A percentile compares a stretch with the other conserved stretches of the same genome.
phyloP scores from a whole-genome alignment of 139 green algal genomes.

The Closterium sp. region DNA sequence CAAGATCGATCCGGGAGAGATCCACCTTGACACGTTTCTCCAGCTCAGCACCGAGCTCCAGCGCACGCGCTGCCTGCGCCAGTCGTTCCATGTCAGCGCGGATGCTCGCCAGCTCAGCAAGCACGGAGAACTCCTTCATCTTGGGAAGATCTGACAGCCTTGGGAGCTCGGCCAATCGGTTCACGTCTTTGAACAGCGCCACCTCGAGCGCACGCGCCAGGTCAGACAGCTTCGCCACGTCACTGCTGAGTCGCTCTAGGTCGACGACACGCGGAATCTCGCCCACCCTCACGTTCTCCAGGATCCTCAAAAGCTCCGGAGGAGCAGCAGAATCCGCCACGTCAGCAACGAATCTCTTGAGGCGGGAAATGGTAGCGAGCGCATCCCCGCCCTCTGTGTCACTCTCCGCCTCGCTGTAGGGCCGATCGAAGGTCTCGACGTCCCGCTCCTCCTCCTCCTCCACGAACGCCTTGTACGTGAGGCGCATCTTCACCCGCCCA shows the following conservation, averaged over 20 bases:
- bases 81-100: neutral
- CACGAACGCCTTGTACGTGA: constrained; percentile 50
- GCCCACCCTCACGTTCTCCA: neutral
- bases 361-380: neutral
- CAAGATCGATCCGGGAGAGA: neutral
- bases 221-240: neutral
- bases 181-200: neutral
- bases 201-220: neutral
- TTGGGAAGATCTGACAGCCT: neutral
- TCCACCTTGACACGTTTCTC: neutral
- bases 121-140: neutral
- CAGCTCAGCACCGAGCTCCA: neutral
- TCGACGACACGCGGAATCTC: neutral
- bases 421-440: neutral
- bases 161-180: neutral
- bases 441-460: constrained; percentile 21
- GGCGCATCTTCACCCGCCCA: constrained; percentile 22
- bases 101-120: neutral
- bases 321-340: neutral
- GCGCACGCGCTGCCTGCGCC: neutral
- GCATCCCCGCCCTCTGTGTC: neutral
- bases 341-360: neutral
- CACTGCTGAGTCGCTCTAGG: neutral
- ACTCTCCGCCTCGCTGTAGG: neutral
- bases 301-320: neutral